phyloP scores from a whole-genome alignment of 306 rosid genomes.

The Citrullus amarus region DNA sequence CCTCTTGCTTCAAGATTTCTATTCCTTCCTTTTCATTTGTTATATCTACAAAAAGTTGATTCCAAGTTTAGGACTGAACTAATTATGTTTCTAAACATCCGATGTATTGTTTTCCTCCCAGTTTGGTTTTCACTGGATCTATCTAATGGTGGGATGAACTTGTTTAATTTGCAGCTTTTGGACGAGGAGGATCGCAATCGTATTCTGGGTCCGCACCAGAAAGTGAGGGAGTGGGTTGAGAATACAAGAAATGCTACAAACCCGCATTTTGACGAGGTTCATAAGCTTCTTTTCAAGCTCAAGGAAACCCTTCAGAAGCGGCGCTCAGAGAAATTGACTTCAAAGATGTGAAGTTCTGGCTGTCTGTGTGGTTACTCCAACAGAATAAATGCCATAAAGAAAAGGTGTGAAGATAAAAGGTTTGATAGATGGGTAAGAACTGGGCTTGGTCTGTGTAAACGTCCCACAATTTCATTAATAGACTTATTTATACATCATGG shows the following conservation, averaged over 20 bases:
- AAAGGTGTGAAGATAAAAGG: background rate
- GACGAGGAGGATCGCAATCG: slow-evolving; percentile 49
- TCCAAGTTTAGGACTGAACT: slow-evolving; percentile 3
- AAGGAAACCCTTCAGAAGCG: slow-evolving; percentile 30
- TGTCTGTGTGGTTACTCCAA: background rate
- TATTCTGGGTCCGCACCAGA: slow-evolving; percentile 66
- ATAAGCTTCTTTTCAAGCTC: slow-evolving; percentile 33
- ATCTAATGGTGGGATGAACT: background rate
- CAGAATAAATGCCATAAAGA: background rate
- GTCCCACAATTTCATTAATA: background rate
- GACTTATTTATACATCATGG: background rate
- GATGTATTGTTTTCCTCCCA: background rate
- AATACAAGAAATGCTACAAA: slow-evolving; percentile 55
- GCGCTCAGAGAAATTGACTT: slow-evolving; percentile 25
- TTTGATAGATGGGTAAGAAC: background rate
- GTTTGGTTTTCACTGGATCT: background rate
- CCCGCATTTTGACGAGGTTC: slow-evolving; percentile 81
- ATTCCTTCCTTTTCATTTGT: background rate
- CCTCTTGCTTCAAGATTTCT: background rate
- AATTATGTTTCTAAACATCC: background rate
- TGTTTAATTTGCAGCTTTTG: slow-evolving; percentile 36
- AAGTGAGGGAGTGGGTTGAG: slow-evolving; percentile 76
- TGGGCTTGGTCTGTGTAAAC: background rate
- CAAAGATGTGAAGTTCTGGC: slow-evolving; percentile 38
- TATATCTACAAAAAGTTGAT: background rate